A percentile compares a stretch with the other conserved stretches of the same genome.
Conservation (phyloP, 495 filamentous ascomycete species). For the Parathielavia appendiculata region DNA sequence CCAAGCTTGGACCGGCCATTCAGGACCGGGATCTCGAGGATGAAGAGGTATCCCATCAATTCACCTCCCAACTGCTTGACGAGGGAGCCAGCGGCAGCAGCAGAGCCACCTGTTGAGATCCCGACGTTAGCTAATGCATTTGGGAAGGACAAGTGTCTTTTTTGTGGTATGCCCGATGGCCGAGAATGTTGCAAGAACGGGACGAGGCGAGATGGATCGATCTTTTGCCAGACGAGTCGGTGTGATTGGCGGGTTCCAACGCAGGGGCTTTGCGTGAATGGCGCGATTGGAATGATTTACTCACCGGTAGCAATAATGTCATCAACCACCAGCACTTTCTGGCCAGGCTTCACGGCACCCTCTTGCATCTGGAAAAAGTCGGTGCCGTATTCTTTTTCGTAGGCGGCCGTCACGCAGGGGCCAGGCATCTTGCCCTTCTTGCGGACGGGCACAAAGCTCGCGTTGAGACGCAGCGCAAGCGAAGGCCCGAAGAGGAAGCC, state of each 20-base stretch:
- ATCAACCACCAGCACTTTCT: constrained; percentile 88
- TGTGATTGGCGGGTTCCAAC: constrained; percentile 7
- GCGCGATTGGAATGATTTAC: constrained; percentile 25
- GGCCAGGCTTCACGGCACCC: constrained; percentile 75
- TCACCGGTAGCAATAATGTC: constrained; percentile 98
- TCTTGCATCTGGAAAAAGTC: constrained; percentile 96
- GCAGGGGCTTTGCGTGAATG: constrained; percentile 16
- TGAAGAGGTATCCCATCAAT: constrained; percentile 84
- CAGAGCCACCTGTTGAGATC: constrained; percentile 68
- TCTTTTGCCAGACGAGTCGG: not conserved
- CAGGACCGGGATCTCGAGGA: constrained; percentile 93
- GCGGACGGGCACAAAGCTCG: constrained; percentile 88
- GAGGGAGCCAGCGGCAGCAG: constrained; percentile 77
- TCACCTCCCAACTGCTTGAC: constrained; percentile 80
- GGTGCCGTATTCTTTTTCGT: constrained; percentile 93
- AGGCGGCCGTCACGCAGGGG: constrained; percentile 71
- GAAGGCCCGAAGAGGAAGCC: constrained; percentile 95
- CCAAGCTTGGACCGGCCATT: constrained; percentile 85
- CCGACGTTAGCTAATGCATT: constrained; percentile 8
- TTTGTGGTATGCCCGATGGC: too few species aligned
- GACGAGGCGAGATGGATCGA: constrained; percentile 4
- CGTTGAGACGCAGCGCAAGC: constrained; percentile 76
- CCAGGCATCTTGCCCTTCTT: constrained; percentile 97
- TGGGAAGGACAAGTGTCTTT: too few species aligned
- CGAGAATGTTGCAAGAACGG: too few species aligned